Base-by-base conservation (phyloP, 306 rosid genomes). In the Gillenia trifoliata region DNA sequence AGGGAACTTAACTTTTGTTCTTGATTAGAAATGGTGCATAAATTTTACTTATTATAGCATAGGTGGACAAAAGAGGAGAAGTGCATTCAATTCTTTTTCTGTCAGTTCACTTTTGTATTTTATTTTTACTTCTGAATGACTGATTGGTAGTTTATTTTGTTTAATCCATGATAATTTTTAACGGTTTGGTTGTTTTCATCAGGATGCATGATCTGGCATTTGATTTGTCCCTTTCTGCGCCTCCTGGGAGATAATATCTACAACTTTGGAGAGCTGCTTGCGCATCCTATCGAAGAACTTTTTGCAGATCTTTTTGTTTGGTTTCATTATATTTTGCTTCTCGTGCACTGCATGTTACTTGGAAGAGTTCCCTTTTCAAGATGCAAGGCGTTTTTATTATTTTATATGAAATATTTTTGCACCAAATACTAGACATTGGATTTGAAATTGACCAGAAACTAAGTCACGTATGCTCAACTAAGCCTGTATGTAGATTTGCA, bases 191-290 rank as follows among this genome's bases (percentile, higher is more conserved):
- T 66, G 6, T 74, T 77, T 77, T 23, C 11, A 43, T 75, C 1
- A n/a, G n/a, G n/a, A n/a, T n/a, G 65, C 71, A 38, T 83, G 99
- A 95, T 89, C 79, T 95, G 89, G 97, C 98, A 8, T 95, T 92
- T 84, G 99, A 95, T 85, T 80, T 95, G 70, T 95, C 98, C 60
- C 99, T 95, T 62, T 90, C 99, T 80, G 99, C 99, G 6, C 91
- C 91, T 95, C 19, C 83, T 92, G 74, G 99, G 99, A 78, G 99
- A 95, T 68, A 95, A 95, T 81, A 92, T 95, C 78, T 92, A 95
- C 93, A 95, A 95, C 85, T 95, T 95, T 52, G 99, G 99, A 71
- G 99, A 95, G 83, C 86, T 95, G 69, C 98, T 95, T 66, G 99
- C 97, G 57, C 99, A 95, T 80, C 99, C 99, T 70, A 88, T 95